phyloP scores from a whole-genome alignment of 2,329 filamentous ascomycete genomes.

The Ustilaginoidea virens region DNA sequence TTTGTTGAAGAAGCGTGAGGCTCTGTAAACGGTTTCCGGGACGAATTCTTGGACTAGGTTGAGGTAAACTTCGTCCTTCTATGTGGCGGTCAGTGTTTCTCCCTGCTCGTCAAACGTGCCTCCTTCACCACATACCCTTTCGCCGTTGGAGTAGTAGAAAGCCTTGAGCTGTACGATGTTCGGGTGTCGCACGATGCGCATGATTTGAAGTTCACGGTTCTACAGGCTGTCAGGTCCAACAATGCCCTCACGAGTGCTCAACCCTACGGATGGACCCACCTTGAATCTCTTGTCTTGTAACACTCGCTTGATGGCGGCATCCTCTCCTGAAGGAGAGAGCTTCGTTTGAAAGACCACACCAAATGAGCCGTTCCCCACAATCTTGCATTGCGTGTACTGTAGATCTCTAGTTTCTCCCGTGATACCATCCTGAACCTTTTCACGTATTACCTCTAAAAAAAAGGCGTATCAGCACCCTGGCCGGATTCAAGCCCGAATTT shows the following conservation, averaged over 20 bases:
- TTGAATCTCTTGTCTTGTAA: conserved; percentile 99
- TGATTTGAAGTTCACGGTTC: conserved; percentile 98
- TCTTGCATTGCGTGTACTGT: conserved; percentile 98
- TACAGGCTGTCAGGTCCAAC: too few species aligned
- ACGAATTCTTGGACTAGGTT: conserved; percentile 98
- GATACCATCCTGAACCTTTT: conserved; percentile 96
- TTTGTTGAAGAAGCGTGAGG: conserved; percentile 98
- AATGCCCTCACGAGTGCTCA: too few species aligned
- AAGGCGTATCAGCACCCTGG: too few species aligned
- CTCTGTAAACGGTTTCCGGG: conserved; percentile 94
- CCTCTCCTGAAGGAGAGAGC: conserved; percentile 91
- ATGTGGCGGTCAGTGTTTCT: conserved; percentile 2
- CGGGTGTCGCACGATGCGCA: conserved; percentile 96
- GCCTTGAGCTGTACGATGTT: conserved; percentile 99
- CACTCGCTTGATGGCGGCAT: conserved; percentile 97
- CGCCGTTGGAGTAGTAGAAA: conserved; percentile 98
- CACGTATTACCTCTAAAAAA: conserved; percentile 75
- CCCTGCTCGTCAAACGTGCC: not conserved
- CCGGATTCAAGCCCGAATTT: too few species aligned
- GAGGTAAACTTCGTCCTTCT: conserved; percentile 98
- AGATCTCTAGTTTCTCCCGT: conserved; percentile 94
- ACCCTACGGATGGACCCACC: conserved; percentile 34
- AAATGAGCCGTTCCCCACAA: conserved; percentile 97
- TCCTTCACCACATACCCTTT: conserved; percentile 52
- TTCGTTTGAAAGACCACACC: conserved; percentile 99